These are phyloP conservation scores for Danielia oregonensis DNA, from an alignment of 805 yeast genomes.

Conservation along the genomic window DNA sequence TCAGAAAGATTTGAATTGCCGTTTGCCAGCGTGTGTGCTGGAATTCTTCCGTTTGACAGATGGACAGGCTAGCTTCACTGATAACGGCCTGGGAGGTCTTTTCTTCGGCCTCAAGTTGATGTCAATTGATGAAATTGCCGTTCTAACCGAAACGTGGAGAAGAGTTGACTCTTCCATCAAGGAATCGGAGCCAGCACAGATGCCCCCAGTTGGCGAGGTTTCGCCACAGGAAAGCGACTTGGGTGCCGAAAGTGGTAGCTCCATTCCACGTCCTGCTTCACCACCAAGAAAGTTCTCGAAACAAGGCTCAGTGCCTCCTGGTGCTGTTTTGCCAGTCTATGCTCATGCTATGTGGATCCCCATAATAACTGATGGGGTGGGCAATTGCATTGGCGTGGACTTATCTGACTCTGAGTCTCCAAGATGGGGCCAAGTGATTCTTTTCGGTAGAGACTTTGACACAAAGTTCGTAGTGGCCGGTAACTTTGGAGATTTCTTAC, in stretches of 20 bases:
- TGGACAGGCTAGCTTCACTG: conserved; percentile 73
- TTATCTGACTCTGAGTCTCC: conserved; percentile 56
- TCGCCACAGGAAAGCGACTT: not conserved
- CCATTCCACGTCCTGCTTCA: not conserved
- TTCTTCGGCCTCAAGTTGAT: conserved; percentile 77
- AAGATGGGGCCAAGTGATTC: conserved; percentile 83
- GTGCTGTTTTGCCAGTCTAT: conserved; percentile 66
- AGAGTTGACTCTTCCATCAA: conserved; percentile 49
- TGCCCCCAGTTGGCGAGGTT: not conserved
- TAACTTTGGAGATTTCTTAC: conserved; percentile 84
- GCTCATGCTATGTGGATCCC: conserved; percentile 96
- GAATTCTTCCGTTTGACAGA: conserved; percentile 82
- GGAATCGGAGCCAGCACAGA: not conserved
- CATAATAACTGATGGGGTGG: conserved; percentile 78
- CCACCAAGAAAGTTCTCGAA: not conserved
- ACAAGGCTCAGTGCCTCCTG: conserved; percentile 69
- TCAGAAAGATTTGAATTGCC: conserved; percentile 73
- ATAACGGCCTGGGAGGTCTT: conserved; percentile 66
- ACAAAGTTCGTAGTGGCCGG: conserved; percentile 81
- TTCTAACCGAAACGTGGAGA: conserved; percentile 84
- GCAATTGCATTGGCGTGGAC: conserved; percentile 90
- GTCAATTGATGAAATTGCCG: conserved; percentile 75
- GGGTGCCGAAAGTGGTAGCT: not conserved
- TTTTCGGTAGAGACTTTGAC: conserved; percentile 93
- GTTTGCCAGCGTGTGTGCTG: conserved; percentile 75